Percentiles rank a stretch among this genome's conserved stretches.
These are phyloP conservation scores for Trichoderma sp. DNA, from an alignment of 2,329 filamentous ascomycete genomes.

Conservation along the genomic window DNA sequence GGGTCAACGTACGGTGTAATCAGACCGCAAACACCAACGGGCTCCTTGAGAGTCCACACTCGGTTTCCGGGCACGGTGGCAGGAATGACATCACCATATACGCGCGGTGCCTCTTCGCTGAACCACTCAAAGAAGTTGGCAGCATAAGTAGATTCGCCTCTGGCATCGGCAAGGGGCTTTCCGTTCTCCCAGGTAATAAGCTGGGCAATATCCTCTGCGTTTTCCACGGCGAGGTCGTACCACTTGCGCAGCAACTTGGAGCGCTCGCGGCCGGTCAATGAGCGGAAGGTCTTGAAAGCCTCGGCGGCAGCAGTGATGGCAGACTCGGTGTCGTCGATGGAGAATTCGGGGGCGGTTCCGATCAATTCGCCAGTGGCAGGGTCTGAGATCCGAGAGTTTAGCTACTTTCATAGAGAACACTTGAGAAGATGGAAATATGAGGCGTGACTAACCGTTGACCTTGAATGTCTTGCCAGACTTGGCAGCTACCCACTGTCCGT, in stretches of 20 bases:
- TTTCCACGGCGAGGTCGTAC: conserved; percentile 77
- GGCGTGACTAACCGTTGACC: conserved; percentile 59
- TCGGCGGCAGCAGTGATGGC: conserved; percentile 81
- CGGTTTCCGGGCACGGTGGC: conserved; percentile 56
- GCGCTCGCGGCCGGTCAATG: conserved; percentile 70
- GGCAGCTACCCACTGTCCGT: conserved; percentile 87
- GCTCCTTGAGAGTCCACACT: conserved; percentile 20
- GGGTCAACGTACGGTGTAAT: conserved; percentile 66
- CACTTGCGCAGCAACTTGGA: conserved; percentile 72
- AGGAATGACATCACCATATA: conserved; percentile 73
- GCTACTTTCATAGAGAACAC: neutral
- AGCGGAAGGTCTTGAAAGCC: conserved; percentile 70
- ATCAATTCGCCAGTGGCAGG: conserved; percentile 80
- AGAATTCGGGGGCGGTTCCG: conserved; percentile 82
- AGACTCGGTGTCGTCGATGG: conserved; percentile 68
- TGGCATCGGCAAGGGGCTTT: conserved; percentile 74
- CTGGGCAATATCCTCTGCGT: conserved; percentile 74
- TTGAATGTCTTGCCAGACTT: conserved; percentile 89
- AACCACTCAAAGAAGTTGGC: conserved; percentile 80
- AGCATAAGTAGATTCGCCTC: conserved; percentile 69
- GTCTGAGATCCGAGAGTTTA: conserved; percentile 48
- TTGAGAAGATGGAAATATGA: too few species aligned
- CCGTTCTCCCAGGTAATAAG: conserved; percentile 90
- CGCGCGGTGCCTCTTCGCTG: conserved; percentile 70
- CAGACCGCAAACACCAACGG: conserved; percentile 42